Conservation (phyloP, 2,329 filamentous ascomycete species). For the Aspergillus japonicus region DNA sequence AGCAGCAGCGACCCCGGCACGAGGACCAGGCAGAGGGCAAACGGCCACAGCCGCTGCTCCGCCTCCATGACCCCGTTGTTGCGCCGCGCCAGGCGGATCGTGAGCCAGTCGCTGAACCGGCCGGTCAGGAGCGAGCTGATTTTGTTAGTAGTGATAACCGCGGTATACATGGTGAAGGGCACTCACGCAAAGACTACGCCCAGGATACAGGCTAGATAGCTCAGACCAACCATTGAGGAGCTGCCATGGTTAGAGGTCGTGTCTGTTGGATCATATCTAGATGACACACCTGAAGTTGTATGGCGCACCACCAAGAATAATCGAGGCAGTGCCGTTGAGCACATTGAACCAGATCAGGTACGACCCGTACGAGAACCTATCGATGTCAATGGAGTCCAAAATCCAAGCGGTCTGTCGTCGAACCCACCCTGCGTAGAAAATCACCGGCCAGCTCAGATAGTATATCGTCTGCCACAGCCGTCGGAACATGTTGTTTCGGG, state of each 20-base stretch:
- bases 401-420: too few relatives aligned
- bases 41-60: conserved; percentile 44
- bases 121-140: conserved; percentile 40
- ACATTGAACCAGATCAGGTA: conserved; percentile 44
- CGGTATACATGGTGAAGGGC: neutral
- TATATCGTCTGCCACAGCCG: conserved; percentile 34
- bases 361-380: conserved; percentile 40
- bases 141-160: neutral
- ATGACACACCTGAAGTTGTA: conserved; percentile 37
- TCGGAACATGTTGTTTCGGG: conserved; percentile 35
- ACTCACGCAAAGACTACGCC: conserved; percentile 34
- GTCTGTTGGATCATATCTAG: too few relatives aligned
- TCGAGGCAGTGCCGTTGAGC: conserved; percentile 40
- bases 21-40: conserved; percentile 34
- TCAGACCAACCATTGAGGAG: conserved; percentile 40
- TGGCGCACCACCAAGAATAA: conserved; percentile 35
- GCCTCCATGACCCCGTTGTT: conserved; percentile 44
- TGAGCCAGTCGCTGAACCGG: conserved; percentile 41
- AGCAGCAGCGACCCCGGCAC: conserved; percentile 37
- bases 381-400: conserved; percentile 3
- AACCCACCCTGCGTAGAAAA: conserved; percentile 39
- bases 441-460: conserved; percentile 39
- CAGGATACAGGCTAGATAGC: conserved; percentile 38
- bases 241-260: conserved; percentile 23
- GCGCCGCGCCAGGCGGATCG: conserved; percentile 39